phyloP scores from a whole-genome alignment of 768 basidiomycete species.

The Suillus hirtellus region DNA sequence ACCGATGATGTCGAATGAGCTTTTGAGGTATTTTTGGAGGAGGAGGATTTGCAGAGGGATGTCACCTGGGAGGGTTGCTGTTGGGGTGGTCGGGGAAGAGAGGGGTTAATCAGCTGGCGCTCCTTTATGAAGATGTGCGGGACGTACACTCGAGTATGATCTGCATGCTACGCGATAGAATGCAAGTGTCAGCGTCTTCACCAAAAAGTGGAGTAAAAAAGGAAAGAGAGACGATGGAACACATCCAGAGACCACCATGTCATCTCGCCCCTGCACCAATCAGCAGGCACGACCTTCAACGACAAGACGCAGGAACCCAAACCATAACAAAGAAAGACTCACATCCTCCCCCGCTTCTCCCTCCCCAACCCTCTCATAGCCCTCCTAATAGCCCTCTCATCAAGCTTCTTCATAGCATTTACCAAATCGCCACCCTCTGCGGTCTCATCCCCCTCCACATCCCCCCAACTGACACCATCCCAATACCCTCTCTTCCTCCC shows the following conservation, averaged over 20 bases:
- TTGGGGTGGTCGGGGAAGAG: background rate
- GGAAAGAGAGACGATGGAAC: background rate
- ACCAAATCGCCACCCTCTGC: slow-evolving; percentile 50
- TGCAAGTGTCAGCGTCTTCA: slow-evolving; percentile 11
- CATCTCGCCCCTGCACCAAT: background rate
- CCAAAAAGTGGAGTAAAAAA: background rate
- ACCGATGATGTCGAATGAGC: slow-evolving; percentile 82
- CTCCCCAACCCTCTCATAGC: slow-evolving; percentile 60
- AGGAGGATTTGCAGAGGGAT: slow-evolving; percentile 82
- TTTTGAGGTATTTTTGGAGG: slow-evolving; percentile 80
- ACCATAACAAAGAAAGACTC: slow-evolving; percentile 31
- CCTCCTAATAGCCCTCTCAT: slow-evolving; percentile 68
- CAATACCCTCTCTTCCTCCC: slow-evolving; percentile 67
- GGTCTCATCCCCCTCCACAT: slow-evolving; percentile 43
- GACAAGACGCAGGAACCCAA: background rate
- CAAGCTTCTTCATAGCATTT: slow-evolving; percentile 55
- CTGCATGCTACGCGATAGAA: slow-evolving; percentile 22
- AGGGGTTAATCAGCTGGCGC: background rate
- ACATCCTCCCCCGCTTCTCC: slow-evolving; percentile 76
- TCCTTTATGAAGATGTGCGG: background rate
- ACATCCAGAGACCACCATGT: background rate
- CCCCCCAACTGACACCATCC: slow-evolving; percentile 56
- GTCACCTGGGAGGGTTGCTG: slow-evolving; percentile 82
- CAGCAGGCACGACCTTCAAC: background rate
- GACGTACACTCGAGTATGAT: slow-evolving; percentile 30